Evolutionary conservation across 805 yeast species (phyloP), one percentile per base, ranked within the genome.

Genomic region (Myxozyma nipponensis): DNA sequence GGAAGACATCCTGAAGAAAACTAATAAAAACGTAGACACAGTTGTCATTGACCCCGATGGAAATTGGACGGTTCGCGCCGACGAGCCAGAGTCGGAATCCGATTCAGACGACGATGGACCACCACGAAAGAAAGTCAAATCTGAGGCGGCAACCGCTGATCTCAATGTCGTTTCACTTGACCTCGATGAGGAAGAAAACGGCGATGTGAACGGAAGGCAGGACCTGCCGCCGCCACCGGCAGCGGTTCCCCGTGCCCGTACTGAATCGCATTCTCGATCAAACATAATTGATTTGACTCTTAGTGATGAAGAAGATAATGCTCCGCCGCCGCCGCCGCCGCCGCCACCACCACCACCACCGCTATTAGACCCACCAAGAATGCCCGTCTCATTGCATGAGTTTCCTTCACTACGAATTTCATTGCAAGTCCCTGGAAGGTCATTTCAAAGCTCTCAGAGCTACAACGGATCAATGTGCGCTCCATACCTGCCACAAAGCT

Each of bases 21-120:
- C 89, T 0, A 63, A 67, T 1, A 77, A 72, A 1, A 79, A 79
- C 10, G 79, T 77, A 1, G 91, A 85, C 36, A 75, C 76, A 21
- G 84, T 91, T 15, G 81, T 78, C 46, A 71, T 93, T 17, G 74
- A 78, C 13, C 71, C 78, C 0, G 86, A 86, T 61, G 98, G 97
- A 0, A 59, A 76, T 0, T 91, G 97, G 96, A 67, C 63, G 2
- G 74, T 71, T 6, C 54, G 15, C 15, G 50, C n/a, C 7, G 42
- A 40, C 21, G 50, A 35, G 22, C 42, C 24, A 30, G 32, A 28
- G 32, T 36, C 26, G 32, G 38, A n/a, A 13, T 35, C 38, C 13
- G 42, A 35, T 25, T 39, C 40, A 18, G 47, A 25, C 21, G 52
- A 47, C 18, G 46, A 41, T 21, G 36, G 24, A 50, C 17, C 43